These are phyloP conservation scores for Thraustochytrium striatum DNA, from an alignment of 352 stramenopile genomes.

Conservation along the genomic window DNA sequence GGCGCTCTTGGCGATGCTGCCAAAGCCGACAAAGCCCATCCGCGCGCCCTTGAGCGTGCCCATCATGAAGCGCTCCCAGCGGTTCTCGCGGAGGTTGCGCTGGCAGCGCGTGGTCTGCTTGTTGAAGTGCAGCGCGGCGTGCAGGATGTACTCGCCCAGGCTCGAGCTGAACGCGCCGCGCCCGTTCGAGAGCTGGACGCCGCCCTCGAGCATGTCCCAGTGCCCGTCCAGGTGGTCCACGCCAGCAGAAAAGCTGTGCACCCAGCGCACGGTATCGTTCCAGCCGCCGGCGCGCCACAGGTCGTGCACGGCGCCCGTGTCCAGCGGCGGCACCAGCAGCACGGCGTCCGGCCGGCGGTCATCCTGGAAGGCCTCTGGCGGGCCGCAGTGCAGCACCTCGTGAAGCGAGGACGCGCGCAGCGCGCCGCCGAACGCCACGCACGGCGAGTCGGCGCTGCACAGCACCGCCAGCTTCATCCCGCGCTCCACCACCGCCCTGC, in stretches of 20 bases:
- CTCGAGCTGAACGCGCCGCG: constrained; percentile 49
- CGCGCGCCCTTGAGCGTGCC: constrained; percentile 17
- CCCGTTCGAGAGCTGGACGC: constrained; percentile 33
- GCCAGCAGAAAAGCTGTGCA: constrained; percentile 45
- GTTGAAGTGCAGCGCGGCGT: constrained; percentile 49
- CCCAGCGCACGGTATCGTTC: constrained; percentile 32
- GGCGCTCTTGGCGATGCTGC: constrained; percentile 48
- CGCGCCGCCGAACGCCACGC: no score
- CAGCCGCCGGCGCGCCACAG: background rate
- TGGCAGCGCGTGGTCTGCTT: constrained; percentile 40
- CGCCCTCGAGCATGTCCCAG: background rate
- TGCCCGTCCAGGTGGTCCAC: constrained; percentile 30
- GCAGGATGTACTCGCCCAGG: constrained; percentile 49
- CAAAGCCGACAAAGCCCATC: constrained; percentile 50
- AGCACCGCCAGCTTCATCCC: no score
- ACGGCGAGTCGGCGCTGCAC: no score
- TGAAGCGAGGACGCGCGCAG: no score
- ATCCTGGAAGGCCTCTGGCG: no score
- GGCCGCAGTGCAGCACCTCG: no score
- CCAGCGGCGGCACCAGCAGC: background rate
- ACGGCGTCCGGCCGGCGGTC: no score
- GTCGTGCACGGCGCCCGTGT: background rate
- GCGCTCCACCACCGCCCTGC: no score
- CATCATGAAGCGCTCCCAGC: constrained; percentile 50
- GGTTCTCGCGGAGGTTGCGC: constrained; percentile 5